Evolutionary conservation across 805 yeast genomes (phyloP), one percentile per base, ranked within the genome.

Genomic region (Pichia nakasei): DNA sequence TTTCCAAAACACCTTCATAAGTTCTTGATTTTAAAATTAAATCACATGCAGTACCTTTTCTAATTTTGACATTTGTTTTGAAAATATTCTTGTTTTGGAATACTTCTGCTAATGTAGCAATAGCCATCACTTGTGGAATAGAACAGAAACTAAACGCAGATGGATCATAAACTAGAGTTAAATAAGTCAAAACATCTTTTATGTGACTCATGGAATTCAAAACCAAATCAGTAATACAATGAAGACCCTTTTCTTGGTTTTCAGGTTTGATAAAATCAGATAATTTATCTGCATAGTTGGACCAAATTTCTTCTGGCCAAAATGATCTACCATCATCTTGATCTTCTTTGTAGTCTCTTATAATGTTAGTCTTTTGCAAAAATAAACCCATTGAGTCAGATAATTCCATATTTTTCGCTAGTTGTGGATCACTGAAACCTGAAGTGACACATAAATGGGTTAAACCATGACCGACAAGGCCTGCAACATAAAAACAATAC

Each of bases 61-160:
- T 76, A 61, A 93, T 83, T 69, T 93, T 93, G 51, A 91, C 84
- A 58, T 85, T 79, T 33, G 64, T 61, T 37, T 79, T 73, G 58
- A 91, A 76, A 3, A 91, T 83, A 3, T 67, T 57, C 4, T 82
- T 81, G 66, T 93, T 93, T 59, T 83, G 80, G 73, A 83, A 89
- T 29, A 93, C 83, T 42, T 81, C 69, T 20, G 91, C 87, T 54
- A 93, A 72, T 1, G 97, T 87, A 15, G 98, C 97, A 61, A 93
- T 84, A 32, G 97, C 96, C 98, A 93, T 93, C 18, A 91, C 97
- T 67, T 93, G 99, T 18, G 99, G 99, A 59, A 93, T 93, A 11
- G 97, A 86, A 68, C 97, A 89, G 69, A 93, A 93, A 54, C 80
- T 83, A 70, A 87, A 93, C 40, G 82, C 67, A 1, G 95, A 78